phyloP scores from a whole-genome alignment of 2,329 filamentous ascomycete genomes.

The Trichoderma sp. region DNA sequence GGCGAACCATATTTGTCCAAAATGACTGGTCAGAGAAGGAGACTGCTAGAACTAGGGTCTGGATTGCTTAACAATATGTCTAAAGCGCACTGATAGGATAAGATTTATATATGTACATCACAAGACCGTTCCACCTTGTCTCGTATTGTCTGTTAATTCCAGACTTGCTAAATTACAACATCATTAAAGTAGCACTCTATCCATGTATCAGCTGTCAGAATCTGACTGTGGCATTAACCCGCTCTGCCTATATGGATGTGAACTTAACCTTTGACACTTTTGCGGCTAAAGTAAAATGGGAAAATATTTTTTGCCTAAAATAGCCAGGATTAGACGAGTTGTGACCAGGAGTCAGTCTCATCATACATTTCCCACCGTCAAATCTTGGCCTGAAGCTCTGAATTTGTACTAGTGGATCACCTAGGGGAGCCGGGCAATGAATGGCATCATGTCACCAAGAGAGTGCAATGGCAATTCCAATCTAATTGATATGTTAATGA shows the following conservation, averaged over 20 bases:
- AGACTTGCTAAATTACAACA: neutral
- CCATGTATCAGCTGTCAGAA: neutral
- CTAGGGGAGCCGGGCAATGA: too few relatives aligned
- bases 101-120: neutral
- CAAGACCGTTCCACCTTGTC: neutral
- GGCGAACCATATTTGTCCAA: slow-evolving; percentile 2
- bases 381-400: neutral
- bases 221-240: neutral
- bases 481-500: neutral
- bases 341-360: neutral
- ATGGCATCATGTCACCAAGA: neutral
- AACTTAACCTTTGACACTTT: neutral
- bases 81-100: neutral
- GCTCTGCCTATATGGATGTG: neutral
- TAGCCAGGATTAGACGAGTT: neutral
- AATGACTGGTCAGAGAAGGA: neutral
- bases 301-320: slow-evolving; percentile 13
- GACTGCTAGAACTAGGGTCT: neutral
- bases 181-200: neutral
- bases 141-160: neutral
- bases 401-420: neutral
- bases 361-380: neutral
- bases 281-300: slow-evolving; percentile 3
- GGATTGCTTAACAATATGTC: neutral
- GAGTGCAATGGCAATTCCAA: neutral